phyloP scores from a whole-genome alignment of 2,329 filamentous ascomycete genomes.

The Cytospora piceae region DNA sequence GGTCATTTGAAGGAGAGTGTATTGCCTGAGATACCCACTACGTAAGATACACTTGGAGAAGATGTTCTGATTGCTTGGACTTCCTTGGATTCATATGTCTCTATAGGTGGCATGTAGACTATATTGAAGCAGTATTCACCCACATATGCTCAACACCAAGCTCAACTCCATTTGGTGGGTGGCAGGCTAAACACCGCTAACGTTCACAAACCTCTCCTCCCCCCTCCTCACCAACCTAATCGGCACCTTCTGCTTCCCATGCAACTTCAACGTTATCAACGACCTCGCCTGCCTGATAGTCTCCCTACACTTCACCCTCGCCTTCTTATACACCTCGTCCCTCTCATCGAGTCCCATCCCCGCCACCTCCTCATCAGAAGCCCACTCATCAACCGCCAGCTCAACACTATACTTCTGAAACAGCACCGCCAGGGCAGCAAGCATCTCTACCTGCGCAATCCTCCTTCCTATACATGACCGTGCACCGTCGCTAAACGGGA shows the following conservation, averaged over 20 bases:
- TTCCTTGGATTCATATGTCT: no score
- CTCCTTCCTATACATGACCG: slow-evolving; percentile 61
- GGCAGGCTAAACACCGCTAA: slow-evolving; percentile 35
- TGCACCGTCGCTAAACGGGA: slow-evolving; percentile 63
- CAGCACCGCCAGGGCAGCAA: slow-evolving; percentile 57
- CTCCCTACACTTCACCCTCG: slow-evolving; percentile 56
- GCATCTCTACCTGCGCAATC: slow-evolving; percentile 63
- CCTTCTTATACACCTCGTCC: slow-evolving; percentile 62
- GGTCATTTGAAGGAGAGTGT: neutral
- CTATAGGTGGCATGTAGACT: no score
- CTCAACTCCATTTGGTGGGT: neutral
- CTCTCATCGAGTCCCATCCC: slow-evolving; percentile 52
- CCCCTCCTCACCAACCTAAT: slow-evolving; percentile 71
- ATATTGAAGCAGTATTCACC: no score
- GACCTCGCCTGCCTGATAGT: slow-evolving; percentile 60
- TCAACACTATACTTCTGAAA: slow-evolving; percentile 68
- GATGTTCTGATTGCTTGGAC: neutral
- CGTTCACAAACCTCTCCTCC: slow-evolving; percentile 66
- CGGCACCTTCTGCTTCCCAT: slow-evolving; percentile 62
- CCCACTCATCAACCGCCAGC: slow-evolving; percentile 67
- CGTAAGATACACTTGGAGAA: neutral
- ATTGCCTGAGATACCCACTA: neutral
- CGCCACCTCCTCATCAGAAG: slow-evolving; percentile 56
- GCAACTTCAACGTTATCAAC: slow-evolving; percentile 74
- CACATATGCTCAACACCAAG: neutral